A percentile compares a stretch with the other conserved stretches of the same genome.
phyloP scores from a whole-genome alignment of 768 basidiomycete genomes.

The Suillus clintonianus region DNA sequence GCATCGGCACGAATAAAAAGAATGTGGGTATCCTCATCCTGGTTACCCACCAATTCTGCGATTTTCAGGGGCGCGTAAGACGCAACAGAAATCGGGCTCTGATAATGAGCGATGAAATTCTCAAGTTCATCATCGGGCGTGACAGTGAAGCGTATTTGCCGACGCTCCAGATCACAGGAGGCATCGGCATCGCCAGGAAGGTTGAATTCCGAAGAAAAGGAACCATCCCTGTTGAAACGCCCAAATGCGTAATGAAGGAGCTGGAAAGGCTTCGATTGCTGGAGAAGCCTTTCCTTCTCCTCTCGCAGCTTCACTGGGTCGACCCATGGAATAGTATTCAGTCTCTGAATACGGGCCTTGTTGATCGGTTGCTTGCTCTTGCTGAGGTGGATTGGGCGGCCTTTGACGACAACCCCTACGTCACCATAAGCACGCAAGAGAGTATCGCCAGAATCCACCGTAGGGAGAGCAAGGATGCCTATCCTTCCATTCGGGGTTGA shows the following conservation, averaged over 20 bases:
- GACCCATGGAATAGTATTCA: slow-evolving; percentile 29
- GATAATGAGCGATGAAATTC: background rate
- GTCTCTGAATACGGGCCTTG: slow-evolving; percentile 19
- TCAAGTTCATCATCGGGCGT: slow-evolving; percentile 5
- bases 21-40: slow-evolving; percentile 8
- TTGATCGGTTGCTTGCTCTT: slow-evolving; percentile 24
- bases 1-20: slow-evolving; percentile 35
- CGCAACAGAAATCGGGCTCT: slow-evolving; percentile 8
- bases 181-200: slow-evolving; percentile 29
- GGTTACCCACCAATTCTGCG: slow-evolving; percentile 19
- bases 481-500: slow-evolving; percentile 18
- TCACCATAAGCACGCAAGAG: slow-evolving; percentile 31
- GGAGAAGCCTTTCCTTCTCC: slow-evolving; percentile 25
- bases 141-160: slow-evolving; percentile 31
- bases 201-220: slow-evolving; percentile 35
- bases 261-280: slow-evolving; percentile 19
- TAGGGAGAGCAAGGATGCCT: slow-evolving; percentile 36
- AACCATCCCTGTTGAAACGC: slow-evolving; percentile 34
- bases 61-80: slow-evolving; percentile 24
- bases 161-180: slow-evolving; percentile 38
- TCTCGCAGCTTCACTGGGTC: slow-evolving; percentile 28
- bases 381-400: slow-evolving; percentile 19
- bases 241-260: slow-evolving; percentile 35
- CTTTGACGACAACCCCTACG: slow-evolving; percentile 28
- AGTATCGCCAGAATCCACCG: slow-evolving; percentile 10